Percentiles rank a stretch among this genome's conserved stretches.
These are phyloP conservation scores for Nephelium lappaceum DNA, from an alignment of 345 rosid genomes.

Conservation along the genomic window DNA sequence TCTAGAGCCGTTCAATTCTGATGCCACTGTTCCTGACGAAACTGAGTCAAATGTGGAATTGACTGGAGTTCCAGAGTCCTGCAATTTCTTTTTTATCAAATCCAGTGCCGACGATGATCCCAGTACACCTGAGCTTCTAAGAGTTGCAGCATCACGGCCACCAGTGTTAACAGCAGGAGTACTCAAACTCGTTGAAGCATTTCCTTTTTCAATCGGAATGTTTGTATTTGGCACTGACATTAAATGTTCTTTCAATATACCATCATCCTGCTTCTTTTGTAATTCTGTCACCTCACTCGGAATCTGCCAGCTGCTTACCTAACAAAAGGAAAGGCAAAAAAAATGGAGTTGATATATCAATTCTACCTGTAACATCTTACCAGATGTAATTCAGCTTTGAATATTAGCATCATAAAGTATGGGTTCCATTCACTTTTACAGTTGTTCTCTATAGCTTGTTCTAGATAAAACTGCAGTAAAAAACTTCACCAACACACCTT, in stretches of 20 bases:
- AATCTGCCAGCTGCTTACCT: constrained; percentile 97
- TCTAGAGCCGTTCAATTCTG: constrained; percentile 72
- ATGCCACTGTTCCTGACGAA: constrained; percentile 40
- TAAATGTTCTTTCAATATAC: constrained; percentile 46
- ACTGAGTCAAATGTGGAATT: constrained; percentile 49
- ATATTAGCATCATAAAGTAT: background rate
- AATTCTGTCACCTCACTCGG: constrained; percentile 80
- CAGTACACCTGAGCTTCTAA: constrained; percentile 52
- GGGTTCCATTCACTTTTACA: background rate
- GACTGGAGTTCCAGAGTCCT: constrained; percentile 73
- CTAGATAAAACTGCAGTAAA: background rate
- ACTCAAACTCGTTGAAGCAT: constrained; percentile 59
- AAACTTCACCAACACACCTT: constrained; percentile 49
- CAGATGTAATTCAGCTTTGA: background rate
- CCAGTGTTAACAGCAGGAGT: constrained; percentile 81
- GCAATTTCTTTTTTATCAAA: constrained; percentile 90
- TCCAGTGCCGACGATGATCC: constrained; percentile 83
- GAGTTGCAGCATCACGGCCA: constrained; percentile 80
- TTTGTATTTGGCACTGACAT: constrained; percentile 41
- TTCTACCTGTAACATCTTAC: background rate
- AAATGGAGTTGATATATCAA: background rate
- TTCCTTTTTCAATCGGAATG: constrained; percentile 52
- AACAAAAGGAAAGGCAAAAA: constrained; percentile 25
- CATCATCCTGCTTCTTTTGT: constrained; percentile 63
- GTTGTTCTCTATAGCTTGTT: background rate